These are phyloP conservation scores for Hypoxylon sp. DNA, from an alignment of 2,329 filamentous ascomycete species.

Conservation along the genomic window DNA sequence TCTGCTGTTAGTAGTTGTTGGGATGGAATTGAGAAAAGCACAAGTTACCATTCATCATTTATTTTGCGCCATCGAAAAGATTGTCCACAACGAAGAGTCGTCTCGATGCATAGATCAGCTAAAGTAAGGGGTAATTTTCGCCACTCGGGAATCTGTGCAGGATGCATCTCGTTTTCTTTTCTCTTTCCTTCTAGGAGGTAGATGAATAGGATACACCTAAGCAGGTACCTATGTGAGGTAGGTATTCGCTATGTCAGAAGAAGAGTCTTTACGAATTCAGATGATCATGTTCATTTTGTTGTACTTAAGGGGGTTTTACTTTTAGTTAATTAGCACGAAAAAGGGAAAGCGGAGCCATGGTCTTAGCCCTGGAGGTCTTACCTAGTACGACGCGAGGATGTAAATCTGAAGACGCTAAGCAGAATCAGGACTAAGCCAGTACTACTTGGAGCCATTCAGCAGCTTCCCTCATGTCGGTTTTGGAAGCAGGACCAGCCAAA, in stretches of 20 bases:
- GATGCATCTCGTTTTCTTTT: conserved; percentile 48
- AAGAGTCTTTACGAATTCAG: too few species aligned
- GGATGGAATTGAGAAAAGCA: conserved; percentile 27
- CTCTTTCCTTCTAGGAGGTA: neutral
- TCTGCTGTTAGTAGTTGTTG: conserved; percentile 6
- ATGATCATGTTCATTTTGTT: neutral
- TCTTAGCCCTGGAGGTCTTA: too few species aligned
- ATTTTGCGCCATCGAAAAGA: conserved; percentile 96
- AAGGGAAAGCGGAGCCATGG: conserved; percentile 41
- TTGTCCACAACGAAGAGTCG: conserved; percentile 92
- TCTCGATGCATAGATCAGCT: conserved; percentile 92
- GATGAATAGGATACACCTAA: neutral
- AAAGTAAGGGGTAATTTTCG: conserved; percentile 84
- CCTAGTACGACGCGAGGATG: neutral
- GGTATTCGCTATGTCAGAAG: neutral
- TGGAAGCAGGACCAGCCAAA: conserved; percentile 45
- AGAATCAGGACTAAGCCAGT: conserved; percentile 17
- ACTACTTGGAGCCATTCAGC: conserved; percentile 28
- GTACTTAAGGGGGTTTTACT: neutral
- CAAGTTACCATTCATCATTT: conserved; percentile 79
- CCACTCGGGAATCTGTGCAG: conserved; percentile 77
- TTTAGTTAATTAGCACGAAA: conserved; percentile 5
- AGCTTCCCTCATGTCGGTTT: conserved; percentile 15
- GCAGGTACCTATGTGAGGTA: neutral
- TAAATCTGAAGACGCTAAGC: conserved; percentile 27